Base-by-base conservation (phyloP, 805 yeast species). In the Teunomyces aglyptinius region DNA sequence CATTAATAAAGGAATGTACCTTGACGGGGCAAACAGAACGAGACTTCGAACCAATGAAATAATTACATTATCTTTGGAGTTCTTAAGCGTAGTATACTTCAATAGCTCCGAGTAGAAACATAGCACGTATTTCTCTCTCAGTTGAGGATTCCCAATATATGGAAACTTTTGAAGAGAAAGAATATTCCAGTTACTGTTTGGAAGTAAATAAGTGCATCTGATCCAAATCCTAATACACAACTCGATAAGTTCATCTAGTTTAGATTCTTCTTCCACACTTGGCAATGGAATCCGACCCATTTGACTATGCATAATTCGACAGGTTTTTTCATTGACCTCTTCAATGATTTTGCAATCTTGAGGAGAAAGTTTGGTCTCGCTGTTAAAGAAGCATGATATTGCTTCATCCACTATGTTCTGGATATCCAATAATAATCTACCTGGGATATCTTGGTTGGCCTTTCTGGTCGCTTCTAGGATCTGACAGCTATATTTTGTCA, bases 231-330 rank as follows among this genome's bases (percentile, higher is more conserved):
- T 52, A n/a, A 70, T 55, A 19, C 56, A 45, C 13, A 51, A 42
- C 45, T 70, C 74, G 8, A 70, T 56, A 3, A 57, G 40, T 19
- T 43, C 49, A 5, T 50, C 59, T 1, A 63, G 50, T 29, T 44
- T 43, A 2, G 41, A 44, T 24, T 68, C 73, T 11, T 59, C 59
- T 1, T 47, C 18, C 5, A 52, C 29, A 18, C 56, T 58, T 4
- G 58, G 56, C 29, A 64, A 46, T 1, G 76, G 73, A 27, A 67
- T 56, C 13, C 71, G 51, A 4, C 72, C 65, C 76, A 72, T 71
- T 24, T 59, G 63, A 6, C 41, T 41, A 41, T 65, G 59, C 5
- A 70, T 49, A 18, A 60, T 29, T 1, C 45, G 29, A 5, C 48
- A 43, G 22, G 43, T 35, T 27, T 48, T 52, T 15, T 44, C 41